Conservation (phyloP, 306 rosid species). For the Cicer arietinum region DNA sequence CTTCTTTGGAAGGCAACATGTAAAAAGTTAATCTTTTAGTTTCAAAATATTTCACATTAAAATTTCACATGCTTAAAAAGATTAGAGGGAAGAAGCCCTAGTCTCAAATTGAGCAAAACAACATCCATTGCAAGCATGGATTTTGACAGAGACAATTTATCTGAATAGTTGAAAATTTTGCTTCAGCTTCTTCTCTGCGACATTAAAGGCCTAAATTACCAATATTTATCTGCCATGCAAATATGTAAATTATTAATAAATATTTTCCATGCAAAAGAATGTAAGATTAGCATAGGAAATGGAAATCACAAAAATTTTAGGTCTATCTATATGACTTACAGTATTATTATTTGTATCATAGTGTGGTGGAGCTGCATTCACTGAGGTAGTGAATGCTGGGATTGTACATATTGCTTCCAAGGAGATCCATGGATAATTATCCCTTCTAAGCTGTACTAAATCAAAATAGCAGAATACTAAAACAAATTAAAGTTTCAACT, state of each 20-base stretch:
- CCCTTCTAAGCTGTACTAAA: neutral
- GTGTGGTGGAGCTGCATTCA: constrained; percentile 55
- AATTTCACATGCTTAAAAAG: neutral
- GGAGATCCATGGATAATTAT: constrained; percentile 38
- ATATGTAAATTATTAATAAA: constrained; percentile 70
- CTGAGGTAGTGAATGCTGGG: constrained; percentile 64
- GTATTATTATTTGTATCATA: constrained; percentile 48
- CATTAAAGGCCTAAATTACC: neutral
- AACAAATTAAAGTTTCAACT: constrained; percentile 1
- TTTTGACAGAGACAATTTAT: neutral
- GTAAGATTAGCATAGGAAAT: constrained; percentile 28
- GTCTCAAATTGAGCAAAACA: neutral
- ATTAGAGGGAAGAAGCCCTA: neutral
- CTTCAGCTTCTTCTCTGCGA: neutral
- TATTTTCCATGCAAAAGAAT: constrained; percentile 52
- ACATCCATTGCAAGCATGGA: neutral
- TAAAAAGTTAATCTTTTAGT: neutral
- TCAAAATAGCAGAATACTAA: neutral
- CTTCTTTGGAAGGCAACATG: neutral
- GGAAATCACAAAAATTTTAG: constrained; percentile 5
- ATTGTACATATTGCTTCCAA: constrained; percentile 62
- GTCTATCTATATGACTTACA: neutral
- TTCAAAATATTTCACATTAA: neutral
- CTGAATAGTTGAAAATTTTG: neutral
- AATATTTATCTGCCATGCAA: neutral